Base-by-base conservation (phyloP, 768 basidiomycete genomes). In the Trametes villosa region DNA sequence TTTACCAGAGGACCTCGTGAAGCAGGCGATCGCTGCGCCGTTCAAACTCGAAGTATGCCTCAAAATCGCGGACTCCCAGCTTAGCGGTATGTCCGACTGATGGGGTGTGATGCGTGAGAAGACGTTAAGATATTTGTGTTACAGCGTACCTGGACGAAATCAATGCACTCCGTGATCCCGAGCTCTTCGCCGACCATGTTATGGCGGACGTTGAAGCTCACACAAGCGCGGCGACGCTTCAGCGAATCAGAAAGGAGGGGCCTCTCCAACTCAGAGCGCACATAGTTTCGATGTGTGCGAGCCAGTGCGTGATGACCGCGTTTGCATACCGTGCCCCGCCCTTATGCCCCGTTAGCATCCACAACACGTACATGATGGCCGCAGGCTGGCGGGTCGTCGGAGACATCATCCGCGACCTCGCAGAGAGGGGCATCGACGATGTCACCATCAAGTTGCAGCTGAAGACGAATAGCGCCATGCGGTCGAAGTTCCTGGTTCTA, bases 311-410 rank as follows among this genome's bases (percentile, higher is more conserved):
- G n/a, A n/a, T n/a, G n/a, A n/a, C n/a, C n/a, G n/a, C n/a, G n/a
- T n/a, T n/a, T n/a, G n/a, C n/a, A n/a, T n/a, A n/a, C n/a, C n/a
- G n/a, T n/a, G n/a, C n/a, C n/a, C n/a, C n/a, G n/a, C n/a, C n/a
- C n/a, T n/a, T n/a, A n/a, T n/a, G n/a, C n/a, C n/a, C n/a, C 63
- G 26, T 41, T 66, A 94, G 92, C 72, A 80, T 94, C 54, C 92
- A 94, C 72, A 94, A 94, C 70, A 73, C 84, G 9, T 92, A 91
- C 72, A 84, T 89, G 82, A 78, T 93, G 33, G 88, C 91, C n/a
- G 85, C 90, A 17, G 88, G 85, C 1, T 94, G 92, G 92, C 89
- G 82, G 64, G 75, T 93, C 48, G 85, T 90, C n/a, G 72, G 79
- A 4, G 79, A 86, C 58, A 77, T 78, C 31, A 75, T 94, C 54